Base-by-base conservation (phyloP, 108 stramenopile species). In the Bacterosira constricta region DNA sequence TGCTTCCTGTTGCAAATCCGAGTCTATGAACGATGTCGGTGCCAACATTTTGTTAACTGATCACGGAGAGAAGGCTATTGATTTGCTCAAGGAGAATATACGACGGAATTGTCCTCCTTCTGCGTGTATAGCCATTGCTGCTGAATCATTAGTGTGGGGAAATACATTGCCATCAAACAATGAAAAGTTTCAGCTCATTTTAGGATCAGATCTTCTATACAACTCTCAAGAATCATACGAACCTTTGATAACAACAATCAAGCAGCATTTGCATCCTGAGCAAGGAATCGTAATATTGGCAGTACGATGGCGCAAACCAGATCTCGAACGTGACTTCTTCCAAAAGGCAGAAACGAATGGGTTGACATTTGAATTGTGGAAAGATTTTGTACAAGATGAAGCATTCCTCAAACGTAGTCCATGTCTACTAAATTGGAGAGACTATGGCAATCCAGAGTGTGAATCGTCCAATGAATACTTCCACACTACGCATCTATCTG, bases 151-250 rank as follows among this genome's bases (percentile, higher is more conserved):
- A 45, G 12, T 52, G 4, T 80, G 85, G 85, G 81, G 85, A n/a
- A 42, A 55, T 13, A 13, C 51, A 9, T 25, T 64, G 15, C 25
- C 31, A 26, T 11, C 53, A 10, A 42, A 65, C 10, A 59, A 30
- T 6, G 45, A 56, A 23, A 65, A 58, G 44, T 83, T 74, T 55
- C 71, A 92, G 59, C 71, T 70, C 17, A 75, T 93, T 30, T 23
- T 90, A 10, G 89, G 86, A 36, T 88, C 89, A 0, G 91, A 93
- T 74, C 62, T 93, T 32, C 70, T 93, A 2, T 93, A 93, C 85
- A 88, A 90, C 62, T 45, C 59, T 45, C 46, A 54, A 21, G 44
- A 73, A 49, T 68, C 62, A 5, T 89, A 89, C 51, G 87, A 86
- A 6, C 57, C 71, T 38, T 63, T 92, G 18, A 67, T 88, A 6